These are phyloP conservation scores for Phytophthora fragariae DNA, from an alignment of 352 stramenopile genomes.

Conservation along the genomic window DNA sequence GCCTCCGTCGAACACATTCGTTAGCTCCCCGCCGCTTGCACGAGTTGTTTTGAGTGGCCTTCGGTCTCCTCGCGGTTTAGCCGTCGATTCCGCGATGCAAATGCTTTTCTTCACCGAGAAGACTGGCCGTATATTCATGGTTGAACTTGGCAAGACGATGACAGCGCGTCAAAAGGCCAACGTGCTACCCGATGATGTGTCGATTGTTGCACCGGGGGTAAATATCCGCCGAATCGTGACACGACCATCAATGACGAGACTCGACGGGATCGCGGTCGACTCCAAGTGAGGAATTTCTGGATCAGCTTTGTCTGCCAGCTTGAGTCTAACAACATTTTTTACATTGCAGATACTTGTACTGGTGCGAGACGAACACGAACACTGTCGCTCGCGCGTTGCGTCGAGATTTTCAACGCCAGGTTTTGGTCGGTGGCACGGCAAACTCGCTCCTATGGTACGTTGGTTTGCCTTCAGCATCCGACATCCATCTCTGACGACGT, in stretches of 20 bases:
- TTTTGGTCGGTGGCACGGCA: conserved; percentile 60
- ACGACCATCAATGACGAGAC: conserved; percentile 50
- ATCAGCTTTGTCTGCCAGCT: not conserved
- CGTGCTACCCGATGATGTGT: conserved; percentile 13
- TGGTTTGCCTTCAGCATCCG: not conserved
- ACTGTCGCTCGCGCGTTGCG: conserved; percentile 56
- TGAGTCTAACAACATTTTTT: not conserved
- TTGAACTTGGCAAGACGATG: conserved; percentile 13
- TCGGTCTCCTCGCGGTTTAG: conserved; percentile 60
- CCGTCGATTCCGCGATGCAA: conserved; percentile 39
- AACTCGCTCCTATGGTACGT: conserved; percentile 62
- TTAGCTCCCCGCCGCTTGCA: conserved; percentile 12
- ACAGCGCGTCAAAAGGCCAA: conserved; percentile 11
- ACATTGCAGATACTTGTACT: conserved; percentile 63
- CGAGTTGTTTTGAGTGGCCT: conserved; percentile 50
- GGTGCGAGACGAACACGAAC: conserved; percentile 76
- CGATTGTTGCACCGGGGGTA: conserved; percentile 22
- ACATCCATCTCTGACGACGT: not conserved
- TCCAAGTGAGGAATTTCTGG: conserved; percentile 34
- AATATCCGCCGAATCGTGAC: conserved; percentile 46
- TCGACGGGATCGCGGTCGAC: conserved; percentile 73
- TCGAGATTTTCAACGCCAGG: conserved; percentile 51
- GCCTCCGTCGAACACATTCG: not conserved
- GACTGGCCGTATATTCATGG: conserved; percentile 62
- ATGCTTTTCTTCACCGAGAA: conserved; percentile 80